A percentile compares a stretch with the other conserved stretches of the same genome.
These are phyloP conservation scores for Tympanopsis confertula DNA, from an alignment of 2,329 filamentous ascomycete species.

Conservation along the genomic window DNA sequence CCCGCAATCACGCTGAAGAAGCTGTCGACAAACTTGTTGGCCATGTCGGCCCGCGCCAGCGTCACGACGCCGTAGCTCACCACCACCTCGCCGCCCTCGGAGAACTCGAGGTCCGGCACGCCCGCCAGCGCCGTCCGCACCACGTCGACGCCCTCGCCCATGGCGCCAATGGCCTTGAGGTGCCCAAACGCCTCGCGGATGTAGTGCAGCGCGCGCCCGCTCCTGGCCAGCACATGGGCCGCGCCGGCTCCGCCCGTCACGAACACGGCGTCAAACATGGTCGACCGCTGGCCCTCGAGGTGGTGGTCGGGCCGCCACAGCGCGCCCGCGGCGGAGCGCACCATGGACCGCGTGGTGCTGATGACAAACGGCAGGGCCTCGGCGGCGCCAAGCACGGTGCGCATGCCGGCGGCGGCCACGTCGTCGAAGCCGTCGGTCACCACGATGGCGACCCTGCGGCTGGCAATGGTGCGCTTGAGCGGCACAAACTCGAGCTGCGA, in stretches of 20 bases:
- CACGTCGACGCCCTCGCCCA: constrained; percentile 59
- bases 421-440: constrained; percentile 69
- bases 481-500: constrained; percentile 61
- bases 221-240: constrained; percentile 48
- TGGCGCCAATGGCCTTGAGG: constrained; percentile 67
- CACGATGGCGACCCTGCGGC: constrained; percentile 63
- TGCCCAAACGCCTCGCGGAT: constrained; percentile 73
- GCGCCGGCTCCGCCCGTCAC: constrained; percentile 64
- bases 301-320: constrained; percentile 66
- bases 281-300: constrained; percentile 67
- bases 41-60: constrained; percentile 30
- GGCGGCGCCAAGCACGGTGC: constrained; percentile 47
- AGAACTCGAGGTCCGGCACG: constrained; percentile 28
- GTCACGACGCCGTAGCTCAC: constrained; percentile 74
- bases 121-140: constrained; percentile 33
- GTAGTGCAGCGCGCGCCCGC: constrained; percentile 65
- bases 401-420: constrained; percentile 51
- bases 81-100: constrained; percentile 26
- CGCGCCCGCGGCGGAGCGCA: constrained; percentile 48
- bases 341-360: constrained; percentile 51
- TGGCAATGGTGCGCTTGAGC: constrained; percentile 52
- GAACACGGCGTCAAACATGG: constrained; percentile 71
- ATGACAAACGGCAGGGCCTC: constrained; percentile 64
- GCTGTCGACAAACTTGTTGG: constrained; percentile 56
- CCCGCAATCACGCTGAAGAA: constrained; percentile 60